Conservation (phyloP, 2,329 filamentous ascomycete genomes). For the Penicillium corylophilum region DNA sequence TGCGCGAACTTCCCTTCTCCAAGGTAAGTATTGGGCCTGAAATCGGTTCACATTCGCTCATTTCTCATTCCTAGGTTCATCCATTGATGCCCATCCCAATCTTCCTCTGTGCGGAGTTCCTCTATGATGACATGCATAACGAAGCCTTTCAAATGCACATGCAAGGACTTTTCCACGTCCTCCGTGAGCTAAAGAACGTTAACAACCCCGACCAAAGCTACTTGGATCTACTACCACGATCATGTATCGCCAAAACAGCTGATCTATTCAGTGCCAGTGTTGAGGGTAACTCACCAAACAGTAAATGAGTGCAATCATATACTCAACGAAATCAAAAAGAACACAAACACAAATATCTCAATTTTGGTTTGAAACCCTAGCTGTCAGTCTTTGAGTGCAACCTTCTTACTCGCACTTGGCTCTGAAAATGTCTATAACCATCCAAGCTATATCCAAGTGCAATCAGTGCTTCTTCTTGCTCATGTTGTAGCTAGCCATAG, state of each 20-base stretch:
- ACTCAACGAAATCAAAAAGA: background rate
- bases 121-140: slow-evolving; percentile 13
- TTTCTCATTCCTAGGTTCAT: no score
- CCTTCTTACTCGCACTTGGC: background rate
- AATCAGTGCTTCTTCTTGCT: background rate
- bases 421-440: background rate
- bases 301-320: background rate
- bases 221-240: slow-evolving; percentile 8
- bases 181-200: slow-evolving; percentile 11
- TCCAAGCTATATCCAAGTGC: background rate
- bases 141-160: slow-evolving; percentile 7
- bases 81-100: slow-evolving; percentile 24
- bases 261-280: background rate
- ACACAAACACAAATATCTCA: background rate
- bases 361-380: background rate
- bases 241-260: background rate
- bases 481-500: background rate
- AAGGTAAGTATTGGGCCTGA: slow-evolving; percentile 8
- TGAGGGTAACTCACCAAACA: background rate
- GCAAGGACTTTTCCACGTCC: slow-evolving; percentile 10
- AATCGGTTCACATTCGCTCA: no score
- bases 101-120: slow-evolving; percentile 23
- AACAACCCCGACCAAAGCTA: slow-evolving; percentile 12
- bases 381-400: background rate
- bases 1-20: slow-evolving; percentile 12